Conservation (phyloP, 2,329 filamentous ascomycete genomes). For the Pestalotiopsis sp. region DNA sequence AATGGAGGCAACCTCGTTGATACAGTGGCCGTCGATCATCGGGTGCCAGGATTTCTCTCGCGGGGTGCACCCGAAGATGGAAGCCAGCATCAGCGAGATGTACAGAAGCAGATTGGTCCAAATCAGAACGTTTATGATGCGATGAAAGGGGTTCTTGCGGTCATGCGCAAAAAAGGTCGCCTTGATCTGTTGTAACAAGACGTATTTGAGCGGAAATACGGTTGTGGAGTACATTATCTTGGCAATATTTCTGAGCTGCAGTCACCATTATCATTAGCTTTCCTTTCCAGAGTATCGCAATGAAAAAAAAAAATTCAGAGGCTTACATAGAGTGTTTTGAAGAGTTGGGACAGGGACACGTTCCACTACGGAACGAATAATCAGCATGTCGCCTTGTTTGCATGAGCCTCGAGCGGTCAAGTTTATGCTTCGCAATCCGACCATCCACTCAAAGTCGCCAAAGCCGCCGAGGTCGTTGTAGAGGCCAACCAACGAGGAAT, state of each 20-base stretch:
- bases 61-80: slow-evolving; percentile 19
- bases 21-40: slow-evolving; percentile 17
- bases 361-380: background rate
- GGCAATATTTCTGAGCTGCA: slow-evolving; percentile 14
- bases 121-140: slow-evolving; percentile 10
- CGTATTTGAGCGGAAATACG: slow-evolving; percentile 18
- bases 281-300: background rate
- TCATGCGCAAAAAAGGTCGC: slow-evolving; percentile 18
- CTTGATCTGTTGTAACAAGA: slow-evolving; percentile 20
- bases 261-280: background rate
- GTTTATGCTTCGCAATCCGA: no score
- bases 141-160: background rate
- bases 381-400: background rate
- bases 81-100: slow-evolving; percentile 1
- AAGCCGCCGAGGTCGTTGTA: no score
- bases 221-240: slow-evolving; percentile 16
- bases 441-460: no score
- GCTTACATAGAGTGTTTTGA: background rate
- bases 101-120: slow-evolving; percentile 17
- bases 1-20: background rate
- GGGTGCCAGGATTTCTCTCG: slow-evolving; percentile 19
- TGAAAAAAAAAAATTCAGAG: background rate
- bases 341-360: background rate
- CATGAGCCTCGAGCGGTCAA: no score
- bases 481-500: no score